Conservation (phyloP, 768 basidiomycete genomes). For the Fomitopsis serialis region DNA sequence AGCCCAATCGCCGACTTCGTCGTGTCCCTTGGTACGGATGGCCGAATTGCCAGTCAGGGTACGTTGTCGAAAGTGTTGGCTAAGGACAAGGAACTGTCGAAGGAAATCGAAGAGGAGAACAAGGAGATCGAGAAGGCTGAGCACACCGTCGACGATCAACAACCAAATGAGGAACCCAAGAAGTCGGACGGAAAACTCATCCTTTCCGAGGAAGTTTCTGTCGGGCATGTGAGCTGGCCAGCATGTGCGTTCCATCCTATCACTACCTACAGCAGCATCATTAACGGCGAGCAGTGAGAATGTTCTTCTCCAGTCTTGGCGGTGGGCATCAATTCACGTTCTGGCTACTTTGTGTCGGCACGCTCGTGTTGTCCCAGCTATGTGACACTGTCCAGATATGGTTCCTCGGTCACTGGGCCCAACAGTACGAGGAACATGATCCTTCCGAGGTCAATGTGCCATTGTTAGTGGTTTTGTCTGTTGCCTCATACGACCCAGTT, state of each 20-base stretch:
- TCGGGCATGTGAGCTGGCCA: constrained; percentile 31
- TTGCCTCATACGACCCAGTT: not conserved
- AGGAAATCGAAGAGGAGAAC: constrained; percentile 17
- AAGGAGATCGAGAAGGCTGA: constrained; percentile 16
- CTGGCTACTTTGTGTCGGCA: constrained; percentile 21
- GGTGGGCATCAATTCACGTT: constrained; percentile 18
- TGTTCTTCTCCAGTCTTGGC: constrained; percentile 26
- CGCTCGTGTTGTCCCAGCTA: constrained; percentile 11
- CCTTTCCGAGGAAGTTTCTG: constrained; percentile 34
- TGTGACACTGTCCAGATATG: constrained; percentile 23
- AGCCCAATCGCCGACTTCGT: constrained; percentile 48
- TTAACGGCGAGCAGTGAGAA: constrained; percentile 18
- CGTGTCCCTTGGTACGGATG: constrained; percentile 48
- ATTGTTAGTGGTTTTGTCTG: constrained; percentile 17
- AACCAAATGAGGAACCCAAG: not conserved
- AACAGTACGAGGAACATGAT: constrained; percentile 23
- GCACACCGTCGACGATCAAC: constrained; percentile 18
- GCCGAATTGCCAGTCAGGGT: constrained; percentile 44
- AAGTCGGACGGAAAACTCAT: constrained; percentile 27
- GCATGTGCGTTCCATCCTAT: constrained; percentile 22
- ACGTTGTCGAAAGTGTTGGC: constrained; percentile 41
- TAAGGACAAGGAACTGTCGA: constrained; percentile 30
- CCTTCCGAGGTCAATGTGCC: constrained; percentile 23
- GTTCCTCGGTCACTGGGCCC: constrained; percentile 33
- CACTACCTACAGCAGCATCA: not conserved